Evolutionary conservation across 179 eudicot genomes (phyloP), one percentile per base, ranked within the genome.

Genomic region (Pouteria campechiana): DNA sequence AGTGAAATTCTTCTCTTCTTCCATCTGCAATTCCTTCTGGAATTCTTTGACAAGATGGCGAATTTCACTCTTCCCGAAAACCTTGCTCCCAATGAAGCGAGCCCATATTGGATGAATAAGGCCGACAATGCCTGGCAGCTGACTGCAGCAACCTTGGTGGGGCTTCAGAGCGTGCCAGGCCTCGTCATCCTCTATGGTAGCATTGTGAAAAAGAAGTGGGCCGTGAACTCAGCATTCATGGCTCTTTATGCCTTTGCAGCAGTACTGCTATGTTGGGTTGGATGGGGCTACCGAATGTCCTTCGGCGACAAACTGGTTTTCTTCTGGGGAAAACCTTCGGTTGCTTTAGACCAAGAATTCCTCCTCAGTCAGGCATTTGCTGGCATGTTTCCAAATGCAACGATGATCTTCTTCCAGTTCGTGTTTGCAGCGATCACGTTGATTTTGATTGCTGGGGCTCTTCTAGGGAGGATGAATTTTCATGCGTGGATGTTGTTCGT

Each of bases 211-310:
- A 66, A 66, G 66, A 65, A 65, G 39, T 69, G 75, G 75, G 75
- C 75, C 1, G 67, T 69, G 20, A 69, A 69, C 48, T 69, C 75
- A 4, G 69, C 70, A 16, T 69, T 69, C 48, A 69, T 69, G 75
- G 70, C 70, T 9, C 67, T 69, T 32, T 69, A 64, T 46, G 70
- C 75, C 37, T 69, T 69, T 40, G 64, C 75, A 1, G 67, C 70
- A 0, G 70, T 60, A 15, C 45, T 69, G 7, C 50, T 69, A 8
- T 69, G 75, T 25, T 69, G 75, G 75, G 67, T 69, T 3, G 55
- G 57, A 2, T 69, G 75, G 75, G 75, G 57, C 0, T 64, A 69
- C 46, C 60, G 49, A 16, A 22, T 69, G 47, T 55, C 75, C 0
- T 69, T 69, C 18, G 75, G 75, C 2, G 23, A 45, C 25, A 20